Evolutionary conservation across 768 basidiomycete genomes (phyloP).

Genomic region (Macrolepiota albuminosa): DNA sequence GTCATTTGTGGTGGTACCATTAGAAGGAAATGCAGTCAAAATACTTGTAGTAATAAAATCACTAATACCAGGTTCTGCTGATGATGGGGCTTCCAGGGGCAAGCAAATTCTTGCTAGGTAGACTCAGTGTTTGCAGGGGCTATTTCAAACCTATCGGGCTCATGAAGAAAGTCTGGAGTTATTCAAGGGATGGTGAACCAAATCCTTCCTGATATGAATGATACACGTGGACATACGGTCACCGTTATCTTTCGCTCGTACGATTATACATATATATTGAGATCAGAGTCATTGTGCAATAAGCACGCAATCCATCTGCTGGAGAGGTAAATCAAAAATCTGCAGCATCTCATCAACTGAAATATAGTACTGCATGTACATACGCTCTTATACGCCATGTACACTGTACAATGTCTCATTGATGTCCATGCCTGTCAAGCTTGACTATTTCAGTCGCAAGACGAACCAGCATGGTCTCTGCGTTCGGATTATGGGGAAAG

Average conservation of each 20-base stretch:
- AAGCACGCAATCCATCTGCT: constrained; percentile 8
- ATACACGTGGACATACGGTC: neutral
- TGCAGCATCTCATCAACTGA: neutral
- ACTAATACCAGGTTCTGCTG: too few relatives aligned
- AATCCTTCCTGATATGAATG: too few relatives aligned
- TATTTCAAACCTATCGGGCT: too few relatives aligned
- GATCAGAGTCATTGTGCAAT: constrained; percentile 19
- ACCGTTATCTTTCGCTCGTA: neutral
- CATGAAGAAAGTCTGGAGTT: too few relatives aligned
- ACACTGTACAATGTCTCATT: neutral
- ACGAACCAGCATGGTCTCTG: constrained; percentile 61
- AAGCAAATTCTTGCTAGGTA: too few relatives aligned
- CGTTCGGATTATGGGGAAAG: constrained; percentile 64
- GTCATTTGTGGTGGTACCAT: too few relatives aligned
- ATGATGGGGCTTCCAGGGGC: too few relatives aligned
- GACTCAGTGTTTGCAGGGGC: too few relatives aligned
- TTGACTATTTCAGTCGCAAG: constrained; percentile 60
- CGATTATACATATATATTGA: constrained; percentile 3
- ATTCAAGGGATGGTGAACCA: too few relatives aligned
- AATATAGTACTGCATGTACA: neutral
- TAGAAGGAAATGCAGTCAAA: too few relatives aligned
- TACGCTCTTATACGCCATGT: neutral
- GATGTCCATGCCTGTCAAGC: constrained; percentile 40
- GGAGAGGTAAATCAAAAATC: neutral
- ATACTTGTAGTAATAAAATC: too few relatives aligned